These are phyloP conservation scores for Ajuga reptans DNA, from an alignment of 305 asterid genomes.

Conservation along the genomic window DNA sequence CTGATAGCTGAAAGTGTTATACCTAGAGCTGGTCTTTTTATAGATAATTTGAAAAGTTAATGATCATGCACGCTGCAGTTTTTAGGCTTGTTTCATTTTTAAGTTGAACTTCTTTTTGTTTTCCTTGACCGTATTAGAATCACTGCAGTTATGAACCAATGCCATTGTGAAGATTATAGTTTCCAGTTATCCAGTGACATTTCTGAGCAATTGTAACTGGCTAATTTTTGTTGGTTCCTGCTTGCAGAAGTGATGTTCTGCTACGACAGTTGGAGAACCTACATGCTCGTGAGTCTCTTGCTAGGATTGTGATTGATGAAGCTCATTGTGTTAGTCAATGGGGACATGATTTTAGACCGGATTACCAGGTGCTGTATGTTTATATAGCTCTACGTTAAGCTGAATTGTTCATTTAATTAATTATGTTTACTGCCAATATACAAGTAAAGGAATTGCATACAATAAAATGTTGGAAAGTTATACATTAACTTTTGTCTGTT, in stretches of 20 bases:
- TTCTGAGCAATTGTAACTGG: conserved; percentile 12
- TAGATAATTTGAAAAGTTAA: not conserved
- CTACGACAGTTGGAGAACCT: conserved; percentile 79
- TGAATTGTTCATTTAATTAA: conserved; percentile 2
- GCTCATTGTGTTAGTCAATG: conserved; percentile 99
- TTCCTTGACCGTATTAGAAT: conserved; percentile 4
- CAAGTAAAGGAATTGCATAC: conserved; percentile 6
- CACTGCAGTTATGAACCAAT: not conserved
- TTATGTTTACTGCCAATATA: not conserved
- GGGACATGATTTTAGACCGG: conserved; percentile 99
- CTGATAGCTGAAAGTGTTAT: not conserved
- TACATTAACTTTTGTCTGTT: not conserved
- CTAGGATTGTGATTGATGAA: conserved; percentile 97
- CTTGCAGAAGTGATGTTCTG: conserved; percentile 84
- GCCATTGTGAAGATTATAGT: not conserved
- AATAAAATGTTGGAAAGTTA: not conserved
- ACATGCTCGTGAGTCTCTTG: conserved; percentile 67
- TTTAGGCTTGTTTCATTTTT: not conserved
- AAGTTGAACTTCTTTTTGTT: not conserved
- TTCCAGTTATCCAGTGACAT: not conserved
- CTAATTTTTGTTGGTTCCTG: conserved; percentile 20
- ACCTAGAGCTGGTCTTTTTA: not conserved
- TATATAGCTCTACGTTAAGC: conserved; percentile 11
- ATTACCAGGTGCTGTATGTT: conserved; percentile 72
- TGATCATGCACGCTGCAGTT: not conserved